Evolutionary conservation across 1,284 basidiomycete species (phyloP), one percentile per base, ranked within the genome.

Genomic region (Polyporus tsugae): DNA sequence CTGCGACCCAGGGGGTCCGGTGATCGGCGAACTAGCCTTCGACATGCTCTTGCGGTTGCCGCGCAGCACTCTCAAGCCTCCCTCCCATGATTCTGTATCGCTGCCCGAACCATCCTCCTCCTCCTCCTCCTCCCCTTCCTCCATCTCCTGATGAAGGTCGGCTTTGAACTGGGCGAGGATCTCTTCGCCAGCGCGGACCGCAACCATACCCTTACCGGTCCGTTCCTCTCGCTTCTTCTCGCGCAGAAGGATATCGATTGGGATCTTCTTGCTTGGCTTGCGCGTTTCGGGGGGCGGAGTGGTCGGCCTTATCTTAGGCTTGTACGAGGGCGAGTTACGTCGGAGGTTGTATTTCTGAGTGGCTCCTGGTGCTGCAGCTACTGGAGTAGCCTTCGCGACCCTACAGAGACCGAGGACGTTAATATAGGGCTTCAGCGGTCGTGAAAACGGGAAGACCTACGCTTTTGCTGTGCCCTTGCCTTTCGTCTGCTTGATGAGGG

Each of bases 191-290:
- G 62, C 63, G 17, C 68, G 73, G 1, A 80, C 62, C 0, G 71
- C 75, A 4, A 64, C 68, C 57, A 69, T 72, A 6, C 76, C 78
- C 0, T 61, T 74, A 0, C 78, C 77, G 9, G 62, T 72, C 6
- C 67, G 62, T 55, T 70, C 73, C 60, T 77, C 75, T 25, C 66
- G 73, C 33, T 66, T 63, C 71, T 79, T 79, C 68, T 79, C 76
- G n/a, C 74, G 75, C 22, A 80, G 64, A 6, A 81, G 73, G 35
- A 79, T 81, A 53, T 83, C 83, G 38, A 92, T 80, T 6, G 91
- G 90, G 70, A 89, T 84, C 35, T 55, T 58, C 70, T 80, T 84
- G 72, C 79, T 78, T 22, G 70, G 64, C 60, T 73, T 72, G 44
- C 65, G 71, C n/a, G 39, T 64, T n/a, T 70, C 67, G 0, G 62